Base-by-base conservation (phyloP, 495 filamentous ascomycete species). In the Trichoderma orchidacearum region DNA sequence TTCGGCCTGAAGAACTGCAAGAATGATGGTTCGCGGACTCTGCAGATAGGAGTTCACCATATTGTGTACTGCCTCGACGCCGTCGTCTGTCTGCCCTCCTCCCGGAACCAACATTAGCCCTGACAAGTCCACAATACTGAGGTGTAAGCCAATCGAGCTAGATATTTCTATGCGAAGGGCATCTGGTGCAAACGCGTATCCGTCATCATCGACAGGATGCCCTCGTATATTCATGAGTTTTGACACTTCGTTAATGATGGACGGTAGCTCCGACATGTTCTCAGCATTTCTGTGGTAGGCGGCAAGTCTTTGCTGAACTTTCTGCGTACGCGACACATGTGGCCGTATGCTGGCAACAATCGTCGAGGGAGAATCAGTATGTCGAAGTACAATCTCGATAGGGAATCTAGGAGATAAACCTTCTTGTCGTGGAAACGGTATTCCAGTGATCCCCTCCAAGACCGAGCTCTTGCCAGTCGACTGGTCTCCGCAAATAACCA, bases 121-220 rank as follows among this genome's bases (percentile, higher is more conserved):
- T 0, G 84, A 83, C 11, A 86, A 70, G 61, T 86, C 83, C 8
- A 87, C 80, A 3, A 86, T 60, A 0, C 78, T 84, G 12, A 88
- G 68, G 21, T 84, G 76, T 1, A 80, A 79, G 25, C 74, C 63
- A 21, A 71, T 66, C 0, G 85, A 82, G 0, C 83, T 83, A 1
- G 67, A 70, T 3, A 87, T 78, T 51, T 85, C 82, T 31, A 89
- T 65, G 13, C 79, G 74, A 5, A 88, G 73, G 1, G 84, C 69
- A 58, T 88, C 81, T 13, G 76, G 72, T 0, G 79, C 72, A 51
- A 85, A 85, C 0, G 71, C 71, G 6, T 64, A 65, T 0, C 1
- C 27, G 36, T 31, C 36, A 4, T 48, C 9, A 9, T 30, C 30
- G 3, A 30, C 27, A 3, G 25, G n/a, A 21, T 53, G 30, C n/a